Conservation (phyloP, 768 basidiomycete species). For the Austroboletus eburneus region DNA sequence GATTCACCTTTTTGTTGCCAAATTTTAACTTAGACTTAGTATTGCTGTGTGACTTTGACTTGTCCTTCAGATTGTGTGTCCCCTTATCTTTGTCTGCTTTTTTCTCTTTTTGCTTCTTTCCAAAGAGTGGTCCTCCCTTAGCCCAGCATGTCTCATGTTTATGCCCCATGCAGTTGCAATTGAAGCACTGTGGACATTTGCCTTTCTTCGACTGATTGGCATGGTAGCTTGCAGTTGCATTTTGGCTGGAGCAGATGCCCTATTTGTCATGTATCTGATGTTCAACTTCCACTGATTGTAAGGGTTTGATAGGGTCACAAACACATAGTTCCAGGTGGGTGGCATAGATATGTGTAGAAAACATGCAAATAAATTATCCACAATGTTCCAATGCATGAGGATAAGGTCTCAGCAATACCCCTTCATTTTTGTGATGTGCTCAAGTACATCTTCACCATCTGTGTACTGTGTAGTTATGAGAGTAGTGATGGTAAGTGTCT, state of each 20-base stretch:
- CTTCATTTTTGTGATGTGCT: constrained; percentile 16
- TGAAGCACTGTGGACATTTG: too few relatives aligned
- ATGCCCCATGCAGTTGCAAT: too few relatives aligned
- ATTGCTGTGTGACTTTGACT: too few relatives aligned
- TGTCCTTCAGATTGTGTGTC: too few relatives aligned
- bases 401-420: constrained; percentile 3
- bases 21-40: too few relatives aligned
- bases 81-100: too few relatives aligned
- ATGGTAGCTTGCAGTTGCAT: too few relatives aligned
- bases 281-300: constrained; percentile 12
- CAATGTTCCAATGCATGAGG: constrained; percentile 8
- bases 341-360: constrained; percentile 18
- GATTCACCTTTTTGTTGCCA: too few relatives aligned
- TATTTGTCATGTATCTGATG: constrained; percentile 4
- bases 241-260: not conserved
- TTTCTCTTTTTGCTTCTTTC: too few relatives aligned
- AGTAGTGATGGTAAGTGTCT: constrained; percentile 5
- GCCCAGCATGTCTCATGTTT: too few relatives aligned
- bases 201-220: too few relatives aligned
- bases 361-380: constrained; percentile 10
- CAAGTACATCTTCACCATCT: constrained; percentile 7
- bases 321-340: constrained; percentile 11
- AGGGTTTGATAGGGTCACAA: constrained; percentile 5
- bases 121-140: too few relatives aligned
- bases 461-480: constrained; percentile 6